Evolutionary conservation across 139 green algal species (phyloP).

Genomic region (Micromonas commoda): DNA sequence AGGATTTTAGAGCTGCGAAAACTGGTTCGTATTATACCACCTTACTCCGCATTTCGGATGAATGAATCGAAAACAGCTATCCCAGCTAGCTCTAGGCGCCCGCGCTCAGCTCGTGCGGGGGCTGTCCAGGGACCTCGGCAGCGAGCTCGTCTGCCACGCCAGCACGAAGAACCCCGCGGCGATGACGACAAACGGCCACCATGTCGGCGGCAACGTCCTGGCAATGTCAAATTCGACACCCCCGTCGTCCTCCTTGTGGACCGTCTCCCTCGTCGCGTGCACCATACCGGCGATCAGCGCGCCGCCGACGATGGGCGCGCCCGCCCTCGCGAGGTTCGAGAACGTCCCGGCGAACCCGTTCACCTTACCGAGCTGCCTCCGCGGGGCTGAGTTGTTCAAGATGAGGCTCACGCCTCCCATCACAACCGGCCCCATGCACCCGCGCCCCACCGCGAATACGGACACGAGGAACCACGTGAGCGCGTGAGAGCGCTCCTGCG

Average conservation of each 20-base stretch:
- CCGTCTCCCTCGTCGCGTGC: not conserved
- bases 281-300: slow-evolving; percentile 13
- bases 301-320: not conserved
- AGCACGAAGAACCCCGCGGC: not conserved
- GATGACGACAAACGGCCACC: slow-evolving; percentile 1
- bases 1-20: too few species aligned
- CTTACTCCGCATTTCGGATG: too few species aligned
- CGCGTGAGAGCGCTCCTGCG: not conserved
- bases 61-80: too few species aligned
- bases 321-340: not conserved
- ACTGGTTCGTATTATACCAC: too few species aligned
- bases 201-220: not conserved
- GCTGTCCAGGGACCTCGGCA: not conserved
- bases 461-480: slow-evolving; percentile 3
- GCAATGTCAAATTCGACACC: not conserved
- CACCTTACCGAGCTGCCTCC: not conserved
- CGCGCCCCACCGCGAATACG: not conserved
- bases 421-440: not conserved
- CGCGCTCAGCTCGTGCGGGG: too few species aligned
- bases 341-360: slow-evolving; percentile 18
- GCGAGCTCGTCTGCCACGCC: not conserved
- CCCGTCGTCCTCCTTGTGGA: not conserved
- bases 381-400: slow-evolving; percentile 7
- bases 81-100: too few species aligned
- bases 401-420: slow-evolving; percentile 12